These are phyloP conservation scores for Penicillium canescens DNA, from an alignment of 495 filamentous ascomycete species.

Conservation along the genomic window DNA sequence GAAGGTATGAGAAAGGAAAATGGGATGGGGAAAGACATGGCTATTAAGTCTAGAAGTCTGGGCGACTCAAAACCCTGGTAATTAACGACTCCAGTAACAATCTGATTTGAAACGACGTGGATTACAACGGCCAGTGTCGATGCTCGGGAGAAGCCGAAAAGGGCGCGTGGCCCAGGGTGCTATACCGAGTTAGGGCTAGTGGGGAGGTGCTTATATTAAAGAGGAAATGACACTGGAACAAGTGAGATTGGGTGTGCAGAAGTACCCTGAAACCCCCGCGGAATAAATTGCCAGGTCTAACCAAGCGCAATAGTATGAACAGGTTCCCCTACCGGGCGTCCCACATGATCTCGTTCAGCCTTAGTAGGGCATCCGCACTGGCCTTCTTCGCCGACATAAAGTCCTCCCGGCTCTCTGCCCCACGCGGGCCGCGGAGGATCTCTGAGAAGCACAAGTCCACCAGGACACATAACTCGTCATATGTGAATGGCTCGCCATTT, in stretches of 20 bases:
- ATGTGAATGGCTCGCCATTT: slow-evolving; percentile 59
- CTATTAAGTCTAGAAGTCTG: background rate
- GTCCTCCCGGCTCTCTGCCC: slow-evolving; percentile 70
- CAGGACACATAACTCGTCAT: slow-evolving; percentile 81
- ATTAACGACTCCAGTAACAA: slow-evolving; percentile 10
- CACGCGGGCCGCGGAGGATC: slow-evolving; percentile 53
- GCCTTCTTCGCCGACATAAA: slow-evolving; percentile 70
- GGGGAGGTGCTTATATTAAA: slow-evolving; percentile 17
- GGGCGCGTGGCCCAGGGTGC: slow-evolving; percentile 4
- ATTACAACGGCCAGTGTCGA: slow-evolving; percentile 10
- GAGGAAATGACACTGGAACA: slow-evolving; percentile 11
- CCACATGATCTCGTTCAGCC: slow-evolving; percentile 82
- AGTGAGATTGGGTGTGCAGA: background rate
- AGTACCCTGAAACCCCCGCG: no score
- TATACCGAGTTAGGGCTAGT: slow-evolving; percentile 15
- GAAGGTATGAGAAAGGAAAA: slow-evolving; percentile 7
- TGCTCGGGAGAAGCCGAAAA: slow-evolving; percentile 20
- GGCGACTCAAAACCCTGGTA: background rate
- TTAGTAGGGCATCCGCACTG: slow-evolving; percentile 71
- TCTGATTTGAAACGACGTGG: slow-evolving; percentile 37
- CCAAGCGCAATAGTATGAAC: no score
- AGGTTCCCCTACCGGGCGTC: slow-evolving; percentile 38
- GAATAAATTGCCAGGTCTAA: slow-evolving; percentile 3
- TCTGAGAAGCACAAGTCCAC: slow-evolving; percentile 88
- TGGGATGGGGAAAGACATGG: slow-evolving; percentile 2